Evolutionary conservation across 345 rosid genomes (phyloP).

Genomic region (Eucalyptus cloeziana): DNA sequence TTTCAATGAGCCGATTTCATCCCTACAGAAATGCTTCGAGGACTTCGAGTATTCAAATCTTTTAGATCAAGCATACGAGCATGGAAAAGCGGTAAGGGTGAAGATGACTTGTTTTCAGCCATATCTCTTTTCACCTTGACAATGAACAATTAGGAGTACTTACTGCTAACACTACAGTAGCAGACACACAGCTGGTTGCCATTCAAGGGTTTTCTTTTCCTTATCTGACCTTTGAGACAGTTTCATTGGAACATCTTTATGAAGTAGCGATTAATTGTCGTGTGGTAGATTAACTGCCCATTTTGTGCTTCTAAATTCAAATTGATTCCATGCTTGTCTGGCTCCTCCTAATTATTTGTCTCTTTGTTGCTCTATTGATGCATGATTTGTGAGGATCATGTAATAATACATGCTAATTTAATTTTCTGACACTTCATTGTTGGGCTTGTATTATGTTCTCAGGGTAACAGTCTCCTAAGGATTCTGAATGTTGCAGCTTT

Average conservation of each 20-base stretch:
- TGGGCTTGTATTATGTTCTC: not conserved
- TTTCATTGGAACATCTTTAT: not conserved
- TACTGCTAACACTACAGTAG: not conserved
- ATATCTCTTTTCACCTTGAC: not conserved
- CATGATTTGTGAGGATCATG: not conserved
- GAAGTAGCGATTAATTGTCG: not conserved
- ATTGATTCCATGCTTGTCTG: not conserved
- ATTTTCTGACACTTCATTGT: not conserved
- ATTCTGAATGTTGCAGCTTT: conserved; percentile 86
- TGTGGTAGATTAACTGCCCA: not conserved
- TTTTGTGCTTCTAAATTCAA: not conserved
- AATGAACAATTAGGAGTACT: not conserved
- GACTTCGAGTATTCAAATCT: conserved; percentile 94
- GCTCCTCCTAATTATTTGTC: not conserved
- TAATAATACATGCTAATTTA: not conserved
- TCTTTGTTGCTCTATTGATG: not conserved
- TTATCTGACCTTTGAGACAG: not conserved
- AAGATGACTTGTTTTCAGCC: not conserved
- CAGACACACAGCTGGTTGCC: not conserved
- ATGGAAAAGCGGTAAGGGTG: conserved; percentile 71
- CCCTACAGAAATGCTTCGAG: conserved; percentile 96
- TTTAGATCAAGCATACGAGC: conserved; percentile 71
- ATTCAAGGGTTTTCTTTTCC: not conserved
- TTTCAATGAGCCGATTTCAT: conserved; percentile 95
- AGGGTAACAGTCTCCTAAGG: conserved; percentile 81